Evolutionary conservation across 306 rosid genomes (phyloP), one percentile per base, ranked within the genome.

Genomic region (Sindora glabra): DNA sequence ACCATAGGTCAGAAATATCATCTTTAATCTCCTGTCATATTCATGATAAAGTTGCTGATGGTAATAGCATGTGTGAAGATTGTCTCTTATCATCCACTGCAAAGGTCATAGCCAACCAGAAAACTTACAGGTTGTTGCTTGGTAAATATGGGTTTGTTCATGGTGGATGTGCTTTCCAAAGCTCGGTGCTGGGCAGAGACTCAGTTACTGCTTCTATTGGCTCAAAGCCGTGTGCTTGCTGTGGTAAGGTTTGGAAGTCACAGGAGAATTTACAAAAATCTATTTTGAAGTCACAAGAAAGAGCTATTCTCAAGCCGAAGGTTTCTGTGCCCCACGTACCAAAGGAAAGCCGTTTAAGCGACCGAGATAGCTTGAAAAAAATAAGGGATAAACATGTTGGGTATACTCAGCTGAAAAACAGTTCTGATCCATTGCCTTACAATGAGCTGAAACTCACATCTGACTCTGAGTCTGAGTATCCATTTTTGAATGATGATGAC

Each of bases 381-480:
- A 63, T 27, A 57, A 78, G 67, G 69, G 83, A 75, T 57, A 72
- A 74, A n/a, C 8, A 34, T 80, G 53, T 51, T 51, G 85, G 70
- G 18, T n/a, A n/a, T n/a, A n/a, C n/a, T 71, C 80, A 14, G 70
- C 60, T 19, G 26, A 77, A 67, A 51, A 14, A 11, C 25, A 46
- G 42, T 37, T 57, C 50, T 40, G 71, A 62, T 64, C 72, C 74
- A 23, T 56, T 79, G 46, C 59, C 83, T 56, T 81, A 83, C 75
- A 68, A 51, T 11, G 82, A 79, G 70, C 66, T 83, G 74, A 84
- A 78, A 49, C 69, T 77, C 37, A 41, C 14, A 61, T 85, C 96
- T 62, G 97, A 90, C 64, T 79, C 85, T 30, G 96, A 90, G 45
- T 77, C 85, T 6, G 95, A 91, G 50, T 40, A 77, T 42, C 72